Percentiles rank a stretch among this genome's conserved stretches.
These are phyloP conservation scores for Ophiostoma australiae DNA, from an alignment of 2,329 filamentous ascomycete species.

Conservation along the genomic window DNA sequence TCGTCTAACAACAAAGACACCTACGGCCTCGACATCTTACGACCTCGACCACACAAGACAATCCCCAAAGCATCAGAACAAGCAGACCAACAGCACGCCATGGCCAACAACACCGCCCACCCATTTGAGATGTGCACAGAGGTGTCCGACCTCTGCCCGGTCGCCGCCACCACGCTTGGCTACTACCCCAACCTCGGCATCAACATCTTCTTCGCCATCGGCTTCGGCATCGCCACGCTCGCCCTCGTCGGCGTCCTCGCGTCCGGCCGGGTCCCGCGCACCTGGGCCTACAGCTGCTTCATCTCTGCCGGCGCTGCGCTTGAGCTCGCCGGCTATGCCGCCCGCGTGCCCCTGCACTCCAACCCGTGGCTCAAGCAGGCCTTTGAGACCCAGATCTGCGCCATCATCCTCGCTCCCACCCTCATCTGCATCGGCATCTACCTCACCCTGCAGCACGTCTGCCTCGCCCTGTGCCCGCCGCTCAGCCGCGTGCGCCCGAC, in stretches of 20 bases:
- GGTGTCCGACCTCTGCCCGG: slow-evolving; percentile 43
- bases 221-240: slow-evolving; percentile 44
- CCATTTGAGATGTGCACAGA: slow-evolving; percentile 28
- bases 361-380: slow-evolving; percentile 52
- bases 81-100: not conserved
- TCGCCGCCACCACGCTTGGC: slow-evolving; percentile 48
- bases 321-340: slow-evolving; percentile 52
- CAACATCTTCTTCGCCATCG: slow-evolving; percentile 50
- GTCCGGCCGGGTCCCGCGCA: slow-evolving; percentile 43
- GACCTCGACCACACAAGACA: not conserved
- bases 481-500: slow-evolving; percentile 49
- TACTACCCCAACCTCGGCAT: slow-evolving; percentile 54
- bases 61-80: not conserved
- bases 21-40: not conserved
- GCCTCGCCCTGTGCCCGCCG: slow-evolving; percentile 44
- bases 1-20: not conserved
- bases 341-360: slow-evolving; percentile 45
- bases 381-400: slow-evolving; percentile 56
- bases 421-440: slow-evolving; percentile 60
- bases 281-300: slow-evolving; percentile 51
- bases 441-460: slow-evolving; percentile 58
- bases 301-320: slow-evolving; percentile 47
- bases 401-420: slow-evolving; percentile 56
- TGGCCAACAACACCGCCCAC: slow-evolving; percentile 25
- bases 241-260: slow-evolving; percentile 34